A percentile compares a stretch with the other conserved stretches of the same genome.
phyloP scores from a whole-genome alignment of 2,329 filamentous ascomycete genomes.

The Colletotrichum lentis region DNA sequence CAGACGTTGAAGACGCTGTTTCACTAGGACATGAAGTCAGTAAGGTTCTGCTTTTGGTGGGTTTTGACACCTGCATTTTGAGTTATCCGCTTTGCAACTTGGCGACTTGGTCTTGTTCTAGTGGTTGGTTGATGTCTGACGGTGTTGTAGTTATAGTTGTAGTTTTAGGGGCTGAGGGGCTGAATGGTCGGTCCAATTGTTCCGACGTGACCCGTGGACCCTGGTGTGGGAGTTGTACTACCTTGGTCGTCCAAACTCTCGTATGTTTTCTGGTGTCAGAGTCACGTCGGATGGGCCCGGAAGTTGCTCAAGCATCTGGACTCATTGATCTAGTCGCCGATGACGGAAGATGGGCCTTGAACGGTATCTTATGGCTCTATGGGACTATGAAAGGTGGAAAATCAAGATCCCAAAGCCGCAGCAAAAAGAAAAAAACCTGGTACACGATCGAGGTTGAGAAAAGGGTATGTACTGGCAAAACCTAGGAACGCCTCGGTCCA shows the following conservation, averaged over 20 bases:
- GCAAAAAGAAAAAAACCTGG: not conserved
- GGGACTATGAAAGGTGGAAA: conserved; percentile 21
- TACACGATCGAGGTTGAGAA: conserved; percentile 31
- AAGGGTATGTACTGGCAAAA: conserved; percentile 34
- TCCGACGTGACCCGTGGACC: conserved; percentile 18
- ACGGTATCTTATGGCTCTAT: conserved; percentile 34
- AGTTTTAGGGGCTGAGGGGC: not conserved
- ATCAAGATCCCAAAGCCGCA: conserved; percentile 7
- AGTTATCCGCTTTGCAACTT: not conserved
- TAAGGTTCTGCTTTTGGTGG: not conserved
- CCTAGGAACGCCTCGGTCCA: conserved; percentile 33
- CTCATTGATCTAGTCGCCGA: not conserved
- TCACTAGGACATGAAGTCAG: conserved; percentile 1
- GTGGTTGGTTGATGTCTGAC: not conserved
- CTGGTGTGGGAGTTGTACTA: conserved; percentile 6
- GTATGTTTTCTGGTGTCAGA: not conserved
- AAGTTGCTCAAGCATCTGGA: not conserved
- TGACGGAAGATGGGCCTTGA: conserved; percentile 17
- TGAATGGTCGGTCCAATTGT: conserved; percentile 1
- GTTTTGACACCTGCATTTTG: not conserved
- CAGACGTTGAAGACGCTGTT: conserved; percentile 1
- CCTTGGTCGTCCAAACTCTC: conserved; percentile 10
- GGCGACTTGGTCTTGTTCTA: not conserved
- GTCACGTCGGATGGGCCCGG: conserved; percentile 6
- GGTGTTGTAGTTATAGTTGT: too few species aligned